Evolutionary conservation across 352 stramenopile genomes (phyloP), one percentile per base, ranked within the genome.

Genomic region (Phytopythium vexans): DNA sequence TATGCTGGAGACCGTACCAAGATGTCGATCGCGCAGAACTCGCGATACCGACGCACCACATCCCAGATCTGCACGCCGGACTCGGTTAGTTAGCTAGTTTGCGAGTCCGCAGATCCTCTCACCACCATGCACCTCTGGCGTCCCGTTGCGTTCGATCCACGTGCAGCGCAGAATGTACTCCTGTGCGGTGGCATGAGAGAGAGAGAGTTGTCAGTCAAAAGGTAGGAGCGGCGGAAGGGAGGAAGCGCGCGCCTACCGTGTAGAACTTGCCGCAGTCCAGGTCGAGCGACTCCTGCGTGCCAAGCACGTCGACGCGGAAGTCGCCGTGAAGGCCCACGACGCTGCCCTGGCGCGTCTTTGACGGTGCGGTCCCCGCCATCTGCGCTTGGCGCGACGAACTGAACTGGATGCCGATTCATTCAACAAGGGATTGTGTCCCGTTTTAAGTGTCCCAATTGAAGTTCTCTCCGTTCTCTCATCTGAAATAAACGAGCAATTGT

Each of bases 11-110:
- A 12, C 48, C 60, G 51, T 62, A 94, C 84, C 62, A 94, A 58
- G 33, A 94, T 89, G 62, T 94, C 84, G 33, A 94, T 81, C 1
- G 84, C 84, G 38, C 82, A 89, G 49, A 94, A 94, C 61, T 94
- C 84, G 31, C 84, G 80, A 54, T 94, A 94, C 41, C 84, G 78
- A 11, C 81, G 84, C 21, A 88, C 76, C 36, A 92, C 72, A 48
- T 94, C 80, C 84, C 84, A 94, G 8, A 85, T 84, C 83, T 94
- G 49, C 27, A 59, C 27, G 21, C 21, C 21, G 21, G 21, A 27
- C 21, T 27, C 21, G 21, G 2, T 2, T 27, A 27, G 21, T 27
- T 27, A 27, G 21, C 2, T 27, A 27, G n/a, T 8, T 15, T 36
- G 38, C n/a, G 11, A 11, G 4, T 8, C n/a, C 27, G n/a, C 12